These are phyloP conservation scores for Starmera quercuum DNA, from an alignment of 805 yeast species.

Conservation along the genomic window DNA sequence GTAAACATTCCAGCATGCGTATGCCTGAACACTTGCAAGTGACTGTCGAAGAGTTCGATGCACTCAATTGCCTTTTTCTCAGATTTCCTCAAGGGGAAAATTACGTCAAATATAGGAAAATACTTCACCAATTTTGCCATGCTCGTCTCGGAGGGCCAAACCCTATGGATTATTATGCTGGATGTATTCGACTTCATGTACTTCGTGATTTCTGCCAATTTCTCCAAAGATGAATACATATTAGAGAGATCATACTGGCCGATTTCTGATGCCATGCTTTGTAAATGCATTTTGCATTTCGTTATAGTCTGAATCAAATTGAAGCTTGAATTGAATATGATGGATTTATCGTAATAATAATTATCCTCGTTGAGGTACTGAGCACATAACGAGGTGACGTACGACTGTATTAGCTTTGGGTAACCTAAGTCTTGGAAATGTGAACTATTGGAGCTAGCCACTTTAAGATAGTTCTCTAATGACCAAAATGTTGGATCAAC, in stretches of 20 bases:
- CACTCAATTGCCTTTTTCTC: background rate
- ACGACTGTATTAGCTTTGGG: background rate
- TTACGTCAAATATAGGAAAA: background rate
- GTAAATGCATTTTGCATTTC: background rate
- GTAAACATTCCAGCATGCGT: background rate
- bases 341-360: constrained; percentile 5
- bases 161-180: background rate
- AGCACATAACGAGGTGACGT: constrained; percentile 1
- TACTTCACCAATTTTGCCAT: background rate
- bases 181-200: background rate
- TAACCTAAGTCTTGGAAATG: background rate
- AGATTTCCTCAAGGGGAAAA: background rate
- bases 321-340: background rate
- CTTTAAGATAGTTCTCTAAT: background rate
- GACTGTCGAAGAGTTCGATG: background rate
- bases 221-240: background rate
- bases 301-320: background rate
- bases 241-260: background rate
- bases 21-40: background rate
- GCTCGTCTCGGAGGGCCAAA: background rate
- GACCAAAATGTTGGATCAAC: constrained; percentile 5
- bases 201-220: background rate
- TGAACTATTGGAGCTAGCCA: background rate
- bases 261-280: background rate
- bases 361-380: background rate